Percentiles rank a stretch among this genome's conserved stretches.
phyloP scores from a whole-genome alignment of 2,329 filamentous ascomycete genomes.

The Verruconis gallopava region DNA sequence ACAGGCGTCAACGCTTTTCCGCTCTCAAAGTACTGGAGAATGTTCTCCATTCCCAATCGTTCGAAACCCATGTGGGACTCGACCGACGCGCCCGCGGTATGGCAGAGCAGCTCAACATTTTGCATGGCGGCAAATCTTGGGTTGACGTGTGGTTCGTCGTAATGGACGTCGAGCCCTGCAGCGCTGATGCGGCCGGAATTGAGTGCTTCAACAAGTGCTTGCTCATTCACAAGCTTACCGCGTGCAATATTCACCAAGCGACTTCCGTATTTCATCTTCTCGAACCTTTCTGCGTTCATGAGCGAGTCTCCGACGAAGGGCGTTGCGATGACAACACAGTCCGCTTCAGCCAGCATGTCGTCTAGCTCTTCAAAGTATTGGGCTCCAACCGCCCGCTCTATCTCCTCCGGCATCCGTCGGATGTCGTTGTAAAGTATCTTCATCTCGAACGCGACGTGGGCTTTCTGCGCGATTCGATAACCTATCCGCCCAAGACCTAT shows the following conservation, averaged over 20 bases:
- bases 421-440: constrained; percentile 51
- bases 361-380: constrained; percentile 40
- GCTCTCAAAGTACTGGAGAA: constrained; percentile 44
- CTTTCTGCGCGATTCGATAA: constrained; percentile 42
- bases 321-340: constrained; percentile 51
- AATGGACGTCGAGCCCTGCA: constrained; percentile 53
- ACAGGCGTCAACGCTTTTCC: constrained; percentile 46
- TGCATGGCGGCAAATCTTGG: constrained; percentile 30
- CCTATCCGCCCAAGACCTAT: constrained; percentile 53
- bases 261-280: constrained; percentile 39
- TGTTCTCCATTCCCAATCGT: constrained; percentile 52
- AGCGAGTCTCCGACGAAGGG: constrained; percentile 39
- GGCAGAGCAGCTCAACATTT: constrained; percentile 48
- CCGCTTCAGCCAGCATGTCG: constrained; percentile 37
- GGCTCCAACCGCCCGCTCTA: constrained; percentile 38
- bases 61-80: constrained; percentile 56
- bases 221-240: constrained; percentile 52
- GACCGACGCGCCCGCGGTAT: constrained; percentile 54
- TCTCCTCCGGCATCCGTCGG: constrained; percentile 31
- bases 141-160: constrained; percentile 44
- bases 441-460: constrained; percentile 50
- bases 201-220: constrained; percentile 47
- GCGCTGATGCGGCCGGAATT: constrained; percentile 37
- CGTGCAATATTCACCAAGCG: constrained; percentile 55
- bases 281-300: constrained; percentile 36